These are phyloP conservation scores for Daldinia eschscholtzii DNA, from an alignment of 2,329 filamentous ascomycete species.

Conservation along the genomic window DNA sequence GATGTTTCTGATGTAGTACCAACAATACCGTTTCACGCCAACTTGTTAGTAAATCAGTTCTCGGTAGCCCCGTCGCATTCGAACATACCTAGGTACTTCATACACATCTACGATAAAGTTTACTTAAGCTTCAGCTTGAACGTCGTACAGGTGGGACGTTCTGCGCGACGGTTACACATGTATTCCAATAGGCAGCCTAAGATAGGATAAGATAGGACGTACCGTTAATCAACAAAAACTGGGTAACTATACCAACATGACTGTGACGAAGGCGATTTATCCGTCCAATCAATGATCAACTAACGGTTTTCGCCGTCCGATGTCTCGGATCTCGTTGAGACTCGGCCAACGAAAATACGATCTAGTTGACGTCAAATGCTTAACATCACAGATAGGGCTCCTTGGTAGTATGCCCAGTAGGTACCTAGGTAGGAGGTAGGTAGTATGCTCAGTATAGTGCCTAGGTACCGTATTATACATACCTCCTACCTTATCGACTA, in stretches of 20 bases:
- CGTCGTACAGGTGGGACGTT: constrained; percentile 20
- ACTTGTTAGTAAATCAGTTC: not conserved
- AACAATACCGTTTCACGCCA: not conserved
- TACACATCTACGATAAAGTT: constrained; percentile 19
- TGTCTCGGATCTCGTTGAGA: constrained; percentile 38
- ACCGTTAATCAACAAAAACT: constrained; percentile 10
- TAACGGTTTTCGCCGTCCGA: not conserved
- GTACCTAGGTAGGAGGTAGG: not conserved
- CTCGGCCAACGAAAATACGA: constrained; percentile 29
- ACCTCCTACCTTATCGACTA: not conserved
- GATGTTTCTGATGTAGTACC: not conserved
- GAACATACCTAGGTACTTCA: no score
- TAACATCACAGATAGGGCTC: constrained; percentile 1
- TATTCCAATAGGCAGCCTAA: constrained; percentile 16
- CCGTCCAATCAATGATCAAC: constrained; percentile 30
- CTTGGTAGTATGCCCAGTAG: not conserved
- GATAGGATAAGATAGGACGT: constrained; percentile 1
- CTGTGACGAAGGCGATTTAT: constrained; percentile 35
- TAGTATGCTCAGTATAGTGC: no score
- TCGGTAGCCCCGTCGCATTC: not conserved
- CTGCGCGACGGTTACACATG: not conserved
- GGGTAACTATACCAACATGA: constrained; percentile 29
- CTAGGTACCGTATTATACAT: no score
- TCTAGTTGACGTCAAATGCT: constrained; percentile 38
- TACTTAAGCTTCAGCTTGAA: constrained; percentile 19